Evolutionary conservation across 2,329 filamentous ascomycete species (phyloP), one percentile per base, ranked within the genome.

Genomic region (Hymenoscyphus salicellus): DNA sequence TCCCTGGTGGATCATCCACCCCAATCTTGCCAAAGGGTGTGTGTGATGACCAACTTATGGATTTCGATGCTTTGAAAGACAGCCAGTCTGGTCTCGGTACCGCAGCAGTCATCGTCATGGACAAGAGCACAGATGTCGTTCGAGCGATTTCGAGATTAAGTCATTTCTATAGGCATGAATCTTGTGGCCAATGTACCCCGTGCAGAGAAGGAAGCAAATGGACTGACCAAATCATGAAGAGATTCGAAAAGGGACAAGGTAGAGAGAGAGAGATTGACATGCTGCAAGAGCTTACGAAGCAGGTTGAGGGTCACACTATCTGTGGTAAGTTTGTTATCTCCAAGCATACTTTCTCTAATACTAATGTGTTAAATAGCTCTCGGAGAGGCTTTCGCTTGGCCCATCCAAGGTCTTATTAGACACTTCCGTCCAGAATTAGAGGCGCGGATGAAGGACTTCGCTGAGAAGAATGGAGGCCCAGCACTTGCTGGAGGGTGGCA

Each of bases 121-220:
- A 99, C 82, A 96, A 98, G 85, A 94, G 90, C 75, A 91, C 95
- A 69, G 95, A 99, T 78, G 91, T 99, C 61, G 93, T 99, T 71
- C 90, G 94, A 70, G 92, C 92, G 76, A 98, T 99, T 77, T 89
- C 91, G 69, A 89, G 95, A 73, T 87, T 99, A 73, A 92, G 91
- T 74, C 92, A 94, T 78, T 99, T 99, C 84, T 99, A 99, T 84
- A 91, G 93, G 80, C 95, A 99, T 83, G 95, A 99, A 84, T 93
- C 89, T 71, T 99, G 95, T 79, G 95, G 95, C 66, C 95, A 99
- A 82, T 99, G 95, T 84, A 99, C 95, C 65, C 95, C 95, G n/a
- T 99, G 95, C 86, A 91, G 95, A 77, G 95, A 99, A 82, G 95
- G 95, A 71, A 96, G 90, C 83, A 97, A 96, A 83, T 99, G 95